A percentile compares a stretch with the other conserved stretches of the same genome.
Evolutionary conservation across 768 basidiomycete species (phyloP).

Genomic region (Xerocomellus amylosporus): DNA sequence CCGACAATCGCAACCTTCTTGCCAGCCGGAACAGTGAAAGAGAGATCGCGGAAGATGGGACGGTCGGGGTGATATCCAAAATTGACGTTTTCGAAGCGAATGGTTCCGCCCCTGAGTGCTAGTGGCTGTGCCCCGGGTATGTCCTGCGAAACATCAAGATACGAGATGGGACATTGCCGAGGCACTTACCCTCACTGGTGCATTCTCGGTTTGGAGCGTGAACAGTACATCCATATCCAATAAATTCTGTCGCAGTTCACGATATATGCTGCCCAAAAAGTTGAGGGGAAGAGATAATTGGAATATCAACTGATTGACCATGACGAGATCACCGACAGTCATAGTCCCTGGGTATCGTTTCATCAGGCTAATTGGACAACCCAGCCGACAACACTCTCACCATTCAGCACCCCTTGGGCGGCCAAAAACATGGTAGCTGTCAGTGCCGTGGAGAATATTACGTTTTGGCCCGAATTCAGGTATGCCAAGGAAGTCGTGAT

Average conservation of each 20-base stretch:
- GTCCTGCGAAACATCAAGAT: conserved; percentile 49
- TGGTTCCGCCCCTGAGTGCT: conserved; percentile 73
- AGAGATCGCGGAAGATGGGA: conserved; percentile 84
- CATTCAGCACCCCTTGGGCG: conserved; percentile 90
- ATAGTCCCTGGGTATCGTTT: conserved; percentile 66
- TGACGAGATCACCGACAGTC: conserved; percentile 97
- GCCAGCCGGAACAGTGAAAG: conserved; percentile 91
- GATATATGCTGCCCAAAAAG: conserved; percentile 95
- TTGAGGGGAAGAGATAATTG: conserved; percentile 95
- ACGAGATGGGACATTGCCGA: not conserved
- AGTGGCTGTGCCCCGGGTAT: conserved; percentile 65
- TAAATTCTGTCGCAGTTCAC: conserved; percentile 92
- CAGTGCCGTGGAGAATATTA: conserved; percentile 92
- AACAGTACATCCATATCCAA: conserved; percentile 97
- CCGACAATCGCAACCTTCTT: conserved; percentile 98
- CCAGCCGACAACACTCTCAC: conserved; percentile 35
- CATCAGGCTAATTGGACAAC: not conserved
- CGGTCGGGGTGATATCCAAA: conserved; percentile 93
- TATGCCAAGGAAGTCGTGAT: conserved; percentile 92
- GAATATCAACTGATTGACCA: conserved; percentile 99
- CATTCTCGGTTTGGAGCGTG: conserved; percentile 81
- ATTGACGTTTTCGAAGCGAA: conserved; percentile 87
- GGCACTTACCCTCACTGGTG: conserved; percentile 54
- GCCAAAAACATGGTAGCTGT: conserved; percentile 96
- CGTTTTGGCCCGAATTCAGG: conserved; percentile 94